Percentiles rank a stretch among this genome's conserved stretches.
Conservation (phyloP, 352 stramenopile genomes). For the Phytophthora capsici region DNA sequence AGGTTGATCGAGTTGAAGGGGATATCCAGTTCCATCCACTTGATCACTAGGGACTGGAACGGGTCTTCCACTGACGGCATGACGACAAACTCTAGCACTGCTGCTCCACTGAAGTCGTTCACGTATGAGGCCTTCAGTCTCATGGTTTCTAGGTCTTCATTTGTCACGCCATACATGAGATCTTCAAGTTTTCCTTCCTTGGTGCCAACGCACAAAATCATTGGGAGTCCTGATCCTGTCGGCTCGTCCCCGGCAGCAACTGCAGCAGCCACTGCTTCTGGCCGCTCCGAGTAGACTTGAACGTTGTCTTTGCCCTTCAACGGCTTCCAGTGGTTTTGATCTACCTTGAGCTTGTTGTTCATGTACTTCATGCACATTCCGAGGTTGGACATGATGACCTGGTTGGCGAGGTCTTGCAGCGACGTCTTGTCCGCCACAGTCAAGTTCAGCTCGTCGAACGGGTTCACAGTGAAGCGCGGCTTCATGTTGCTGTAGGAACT, state of each 20-base stretch:
- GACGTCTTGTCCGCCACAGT: neutral
- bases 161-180: slow-evolving; percentile 20
- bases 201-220: slow-evolving; percentile 20
- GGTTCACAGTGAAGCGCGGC: slow-evolving; percentile 9
- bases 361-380: slow-evolving; percentile 6
- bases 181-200: slow-evolving; percentile 27
- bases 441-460: slow-evolving; percentile 12
- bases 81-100: slow-evolving; percentile 12
- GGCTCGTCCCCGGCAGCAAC: slow-evolving; percentile 7
- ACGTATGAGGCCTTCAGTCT: slow-evolving; percentile 10
- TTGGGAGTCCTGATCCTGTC: slow-evolving; percentile 14
- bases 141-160: slow-evolving; percentile 14
- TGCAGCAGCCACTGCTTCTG: slow-evolving; percentile 7
- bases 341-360: slow-evolving; percentile 4
- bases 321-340: slow-evolving; percentile 12
- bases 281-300: slow-evolving; percentile 16
- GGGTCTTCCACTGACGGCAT: slow-evolving; percentile 15
- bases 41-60: slow-evolving; percentile 35
- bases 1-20: slow-evolving; percentile 22
- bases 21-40: slow-evolving; percentile 46
- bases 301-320: slow-evolving; percentile 13
- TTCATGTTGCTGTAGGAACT: slow-evolving; percentile 4
- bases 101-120: slow-evolving; percentile 12
- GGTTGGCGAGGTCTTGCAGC: slow-evolving; percentile 2
- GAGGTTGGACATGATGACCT: slow-evolving; percentile 13